Percentiles rank a stretch among this genome's conserved stretches.
phyloP scores from a whole-genome alignment of 805 yeast genomes.

The Wickerhamomyces bisporus region DNA sequence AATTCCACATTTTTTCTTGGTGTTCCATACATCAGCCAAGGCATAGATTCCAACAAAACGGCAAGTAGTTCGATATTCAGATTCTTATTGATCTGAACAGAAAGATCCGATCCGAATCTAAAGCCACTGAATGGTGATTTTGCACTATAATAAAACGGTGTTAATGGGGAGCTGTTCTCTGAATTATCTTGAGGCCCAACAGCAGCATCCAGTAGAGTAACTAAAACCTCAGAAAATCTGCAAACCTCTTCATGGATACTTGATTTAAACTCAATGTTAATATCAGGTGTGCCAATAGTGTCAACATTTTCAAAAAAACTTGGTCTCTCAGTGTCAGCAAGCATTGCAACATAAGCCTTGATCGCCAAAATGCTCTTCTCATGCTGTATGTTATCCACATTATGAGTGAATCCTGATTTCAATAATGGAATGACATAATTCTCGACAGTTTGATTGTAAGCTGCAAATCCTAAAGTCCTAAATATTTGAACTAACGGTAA shows the following conservation, averaged over 20 bases:
- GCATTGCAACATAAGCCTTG: constrained; percentile 64
- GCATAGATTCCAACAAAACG: constrained; percentile 62
- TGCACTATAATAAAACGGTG: constrained; percentile 30
- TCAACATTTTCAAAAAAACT: constrained; percentile 57
- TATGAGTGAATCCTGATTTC: constrained; percentile 49
- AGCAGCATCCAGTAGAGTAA: constrained; percentile 55
- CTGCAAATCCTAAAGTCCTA: constrained; percentile 74
- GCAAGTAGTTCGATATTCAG: constrained; percentile 60
- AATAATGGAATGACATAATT: constrained; percentile 70
- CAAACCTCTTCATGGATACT: constrained; percentile 68
- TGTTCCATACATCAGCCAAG: constrained; percentile 61
- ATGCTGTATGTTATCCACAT: constrained; percentile 57
- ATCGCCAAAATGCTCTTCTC: constrained; percentile 70
- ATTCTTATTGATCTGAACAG: constrained; percentile 28
- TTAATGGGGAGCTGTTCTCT: constrained; percentile 23
- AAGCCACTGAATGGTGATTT: constrained; percentile 31
- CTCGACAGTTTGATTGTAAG: constrained; percentile 74
- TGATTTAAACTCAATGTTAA: constrained; percentile 25
- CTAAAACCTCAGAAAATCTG: constrained; percentile 45
- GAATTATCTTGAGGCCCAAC: constrained; percentile 39
- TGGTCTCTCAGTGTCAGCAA: constrained; percentile 66
- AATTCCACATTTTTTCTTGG: constrained; percentile 68
- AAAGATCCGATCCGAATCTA: constrained; percentile 38
- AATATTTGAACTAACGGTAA: constrained; percentile 66
- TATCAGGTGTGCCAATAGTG: constrained; percentile 27